Base-by-base conservation (phyloP, 768 basidiomycete species). In the Fomitopsis serialis region DNA sequence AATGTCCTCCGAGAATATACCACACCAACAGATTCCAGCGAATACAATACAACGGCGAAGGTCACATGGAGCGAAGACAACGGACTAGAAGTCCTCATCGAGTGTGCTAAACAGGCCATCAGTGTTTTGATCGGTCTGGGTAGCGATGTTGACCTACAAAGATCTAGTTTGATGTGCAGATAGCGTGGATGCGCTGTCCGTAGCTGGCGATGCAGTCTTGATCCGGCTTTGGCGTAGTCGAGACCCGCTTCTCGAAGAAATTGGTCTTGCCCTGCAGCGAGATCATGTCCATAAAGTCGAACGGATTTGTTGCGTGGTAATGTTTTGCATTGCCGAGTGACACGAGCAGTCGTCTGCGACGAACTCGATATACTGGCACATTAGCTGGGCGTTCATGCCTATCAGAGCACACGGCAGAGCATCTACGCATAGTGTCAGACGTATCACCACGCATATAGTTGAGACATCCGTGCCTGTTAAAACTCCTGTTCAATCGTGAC, bases 181-280 rank as follows among this genome's bases (percentile, higher is more conserved):
- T 1, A 55, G 54, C 15, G 49, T 42, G 8, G 57, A 34, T 2
- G 27, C 47, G 19, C 58, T 21, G 6, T 32, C 40, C 5, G 48
- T 45, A 22, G 58, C 50, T 4, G 5, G 29, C 29, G 55, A 36
- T 3, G 54, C 27, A 13, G 24, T 43, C 45, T 78, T 78, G 52
- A 88, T 75, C 79, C 75, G 9, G 88, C 87, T 62, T 80, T 87
- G 15, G 83, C 76, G 61, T 90, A 90, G 19, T 90, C 88, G 2
- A 93, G 3, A 97, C 95, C 1, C 94, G 81, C 71, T 95, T 94
- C 73, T 96, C 93, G 66, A 95, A 97, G 70, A 97, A 97, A 72
- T 97, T 94, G 37, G 94, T 92, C 76, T 98, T 98, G 58, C 95
- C 95, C 72, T 94, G 88, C 6, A 97, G 74, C 15, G 92, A 96